Percentiles rank a stretch among this genome's conserved stretches.
Conservation (phyloP, 202 grass and related monocot species). For the Brachypodium distachyon region DNA sequence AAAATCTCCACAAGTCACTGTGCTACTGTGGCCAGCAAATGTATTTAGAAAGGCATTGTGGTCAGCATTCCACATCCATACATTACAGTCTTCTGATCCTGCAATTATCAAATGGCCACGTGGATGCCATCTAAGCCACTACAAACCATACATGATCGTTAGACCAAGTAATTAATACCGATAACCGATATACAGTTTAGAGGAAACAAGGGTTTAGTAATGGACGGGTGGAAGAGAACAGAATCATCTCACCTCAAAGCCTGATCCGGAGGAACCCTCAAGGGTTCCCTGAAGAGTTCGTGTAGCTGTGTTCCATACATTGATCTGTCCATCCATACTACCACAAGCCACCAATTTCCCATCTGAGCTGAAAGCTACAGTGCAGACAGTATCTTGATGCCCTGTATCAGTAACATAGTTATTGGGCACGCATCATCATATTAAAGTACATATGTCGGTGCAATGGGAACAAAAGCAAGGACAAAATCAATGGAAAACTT, state of each 20-base stretch:
- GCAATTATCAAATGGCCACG: slow-evolving; percentile 75
- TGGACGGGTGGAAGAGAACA: not conserved
- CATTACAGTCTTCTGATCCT: slow-evolving; percentile 77
- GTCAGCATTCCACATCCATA: slow-evolving; percentile 95
- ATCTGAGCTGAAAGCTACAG: slow-evolving; percentile 80
- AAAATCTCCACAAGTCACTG: slow-evolving; percentile 86
- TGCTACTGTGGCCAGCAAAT: slow-evolving; percentile 72
- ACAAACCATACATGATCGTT: not conserved
- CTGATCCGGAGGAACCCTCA: slow-evolving; percentile 58
- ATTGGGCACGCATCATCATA: not conserved
- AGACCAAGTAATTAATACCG: not conserved
- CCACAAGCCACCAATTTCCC: slow-evolving; percentile 71
- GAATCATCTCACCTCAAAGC: slow-evolving; percentile 66
- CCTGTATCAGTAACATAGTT: slow-evolving; percentile 31
- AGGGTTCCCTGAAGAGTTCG: slow-evolving; percentile 54
- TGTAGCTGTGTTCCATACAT: slow-evolving; percentile 62
- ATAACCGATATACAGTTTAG: not conserved
- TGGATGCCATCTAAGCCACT: slow-evolving; percentile 98
- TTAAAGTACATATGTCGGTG: not conserved
- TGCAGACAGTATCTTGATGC: slow-evolving; percentile 60
- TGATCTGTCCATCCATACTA: slow-evolving; percentile 71
- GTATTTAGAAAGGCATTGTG: slow-evolving; percentile 44
- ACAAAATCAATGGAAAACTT: not conserved
- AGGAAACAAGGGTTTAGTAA: not conserved
- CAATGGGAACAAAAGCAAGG: not conserved